Evolutionary conservation across 1,139 yeast species (phyloP), one percentile per base, ranked within the genome.

Genomic region (Yamadazyma siamensis): DNA sequence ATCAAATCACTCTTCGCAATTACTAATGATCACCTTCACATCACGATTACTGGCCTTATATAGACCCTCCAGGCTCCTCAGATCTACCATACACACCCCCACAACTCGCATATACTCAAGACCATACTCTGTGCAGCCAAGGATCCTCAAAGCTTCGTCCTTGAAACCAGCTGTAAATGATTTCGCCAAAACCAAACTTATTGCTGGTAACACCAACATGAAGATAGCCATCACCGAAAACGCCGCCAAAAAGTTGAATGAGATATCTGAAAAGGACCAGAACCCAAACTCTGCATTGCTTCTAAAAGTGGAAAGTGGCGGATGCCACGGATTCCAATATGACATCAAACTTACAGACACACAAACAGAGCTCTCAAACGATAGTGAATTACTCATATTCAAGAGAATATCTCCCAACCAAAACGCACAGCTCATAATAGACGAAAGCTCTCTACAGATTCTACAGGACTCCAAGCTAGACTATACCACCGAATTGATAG

Each of bases 311-410:
- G 97, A 89, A 47, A 84, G 95, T 49, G 99, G 98, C 5, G 99
- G 99, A 3, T 94, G 98, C 55, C 99, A 91, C 55, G 98, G 99
- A 17, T 94, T 87, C 58, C 98, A 91, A 56, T 91, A 91, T 50
- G 75, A 82, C 41, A 65, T 91, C 47, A 72, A 77, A 36, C 65
- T 89, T 30, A 70, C 80, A 5, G 71, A 72, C 32, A 56, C 71
- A 25, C 50, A 59, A 7, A 66, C 71, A 27, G 71, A 61, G 26
- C 59, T 71, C 12, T 58, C 63, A 10, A 48, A 49, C 4, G 44
- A 50, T 16, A 47, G 40, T 7, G 59, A 58, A 6, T 58, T 72
- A 31, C 56, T 72, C 11, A 71, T 86, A 4, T 87, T 87, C 49
- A 80, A 73, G 41, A 68, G 89, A 39, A 73, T 69, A 28, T 83